phyloP scores from a whole-genome alignment of 2,329 filamentous ascomycete species.

The Microascus cirrosus region DNA sequence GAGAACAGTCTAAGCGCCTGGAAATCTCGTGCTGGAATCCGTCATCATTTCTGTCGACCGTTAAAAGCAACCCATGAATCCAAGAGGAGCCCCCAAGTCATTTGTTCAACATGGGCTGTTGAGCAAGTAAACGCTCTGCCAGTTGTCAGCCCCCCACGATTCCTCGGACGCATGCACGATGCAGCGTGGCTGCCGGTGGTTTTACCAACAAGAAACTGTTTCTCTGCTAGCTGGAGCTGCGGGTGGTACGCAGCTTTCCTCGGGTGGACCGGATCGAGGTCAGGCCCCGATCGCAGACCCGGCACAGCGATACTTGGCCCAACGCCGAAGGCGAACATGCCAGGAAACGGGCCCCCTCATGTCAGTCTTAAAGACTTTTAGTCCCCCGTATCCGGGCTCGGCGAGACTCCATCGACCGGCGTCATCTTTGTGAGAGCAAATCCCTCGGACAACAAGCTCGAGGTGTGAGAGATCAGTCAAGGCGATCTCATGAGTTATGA shows the following conservation, averaged over 20 bases:
- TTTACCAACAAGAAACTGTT: not conserved
- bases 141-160: not conserved
- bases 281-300: not conserved
- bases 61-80: not conserved
- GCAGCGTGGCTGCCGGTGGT: not conserved
- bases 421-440: too few species aligned
- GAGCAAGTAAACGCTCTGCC: not conserved
- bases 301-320: not conserved
- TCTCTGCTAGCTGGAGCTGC: not conserved
- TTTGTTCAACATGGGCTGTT: not conserved
- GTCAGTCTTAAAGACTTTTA: too few species aligned
- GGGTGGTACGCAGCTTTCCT: not conserved
- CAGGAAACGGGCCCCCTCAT: not conserved
- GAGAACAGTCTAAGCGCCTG: not conserved
- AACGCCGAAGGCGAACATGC: not conserved
- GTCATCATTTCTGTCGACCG: not conserved
- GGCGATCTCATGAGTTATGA: too few species aligned
- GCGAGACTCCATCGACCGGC: too few species aligned
- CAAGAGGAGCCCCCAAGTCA: not conserved
- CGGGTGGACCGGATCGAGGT: not conserved
- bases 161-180: not conserved
- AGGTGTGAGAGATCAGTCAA: too few species aligned
- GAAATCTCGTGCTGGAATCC: not conserved
- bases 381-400: too few species aligned
- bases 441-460: too few species aligned